Evolutionary conservation across 2,329 filamentous ascomycete genomes (phyloP).

Genomic region (Aspergillus aculeatinus): DNA sequence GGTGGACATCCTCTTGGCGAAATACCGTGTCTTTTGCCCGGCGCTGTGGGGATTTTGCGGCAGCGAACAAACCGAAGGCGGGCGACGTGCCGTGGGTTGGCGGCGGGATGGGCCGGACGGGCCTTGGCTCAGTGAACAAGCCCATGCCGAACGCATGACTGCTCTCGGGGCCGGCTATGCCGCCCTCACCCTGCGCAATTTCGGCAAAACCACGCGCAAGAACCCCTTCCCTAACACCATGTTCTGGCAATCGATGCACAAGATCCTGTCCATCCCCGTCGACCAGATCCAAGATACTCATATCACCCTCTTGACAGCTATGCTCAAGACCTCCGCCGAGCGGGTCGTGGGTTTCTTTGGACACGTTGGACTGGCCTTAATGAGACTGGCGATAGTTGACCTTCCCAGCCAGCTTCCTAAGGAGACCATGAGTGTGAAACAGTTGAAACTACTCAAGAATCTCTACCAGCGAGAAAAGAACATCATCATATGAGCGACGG

Average conservation of each 20-base stretch:
- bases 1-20: slow-evolving; percentile 82
- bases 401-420: slow-evolving; percentile 56
- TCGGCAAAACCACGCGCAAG: slow-evolving; percentile 64
- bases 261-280: slow-evolving; percentile 72
- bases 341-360: slow-evolving; percentile 82
- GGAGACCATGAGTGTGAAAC: slow-evolving; percentile 39
- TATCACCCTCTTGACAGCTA: slow-evolving; percentile 66
- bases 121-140: slow-evolving; percentile 64
- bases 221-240: slow-evolving; percentile 76
- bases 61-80: slow-evolving; percentile 68
- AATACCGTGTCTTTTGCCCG: slow-evolving; percentile 77
- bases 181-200: slow-evolving; percentile 78
- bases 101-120: slow-evolving; percentile 54
- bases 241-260: slow-evolving; percentile 79
- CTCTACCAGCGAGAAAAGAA: slow-evolving; percentile 38
- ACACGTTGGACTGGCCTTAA: slow-evolving; percentile 67
- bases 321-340: slow-evolving; percentile 71
- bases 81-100: slow-evolving; percentile 72
- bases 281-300: slow-evolving; percentile 70
- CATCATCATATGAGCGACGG: slow-evolving; percentile 33
- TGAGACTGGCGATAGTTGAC: slow-evolving; percentile 70
- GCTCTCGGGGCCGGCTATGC: slow-evolving; percentile 83
- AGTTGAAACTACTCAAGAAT: slow-evolving; percentile 40
- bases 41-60: slow-evolving; percentile 82
- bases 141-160: slow-evolving; percentile 79